Conservation (phyloP, 2,329 filamentous ascomycete species). For the Paecilomyces sp. region DNA sequence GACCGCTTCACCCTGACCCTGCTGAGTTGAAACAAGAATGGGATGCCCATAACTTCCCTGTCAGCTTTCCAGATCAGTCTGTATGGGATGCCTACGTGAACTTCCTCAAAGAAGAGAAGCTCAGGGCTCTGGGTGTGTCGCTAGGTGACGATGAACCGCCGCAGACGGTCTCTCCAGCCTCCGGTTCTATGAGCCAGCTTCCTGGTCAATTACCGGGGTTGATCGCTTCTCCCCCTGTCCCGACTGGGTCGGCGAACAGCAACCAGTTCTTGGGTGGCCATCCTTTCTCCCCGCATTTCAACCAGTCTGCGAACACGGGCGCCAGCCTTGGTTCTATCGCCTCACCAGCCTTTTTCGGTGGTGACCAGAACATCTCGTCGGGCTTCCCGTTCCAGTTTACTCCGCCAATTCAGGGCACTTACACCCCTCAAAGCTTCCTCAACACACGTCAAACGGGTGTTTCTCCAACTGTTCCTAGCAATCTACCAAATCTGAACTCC, state of each 20-base stretch:
- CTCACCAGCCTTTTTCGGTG: conserved; percentile 62
- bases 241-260: conserved; percentile 70
- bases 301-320: conserved; percentile 55
- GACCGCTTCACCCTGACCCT: conserved; percentile 36
- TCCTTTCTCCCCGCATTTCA: conserved; percentile 56
- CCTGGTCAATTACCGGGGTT: conserved; percentile 69
- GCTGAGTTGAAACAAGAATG: conserved; percentile 29
- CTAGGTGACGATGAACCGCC: conserved; percentile 66
- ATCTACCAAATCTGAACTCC: conserved; percentile 33
- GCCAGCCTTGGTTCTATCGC: conserved; percentile 58
- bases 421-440: conserved; percentile 38
- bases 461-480: conserved; percentile 55
- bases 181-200: conserved; percentile 56
- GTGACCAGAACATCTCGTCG: conserved; percentile 52
- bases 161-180: conserved; percentile 60
- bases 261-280: conserved; percentile 55
- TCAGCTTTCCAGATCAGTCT: conserved; percentile 39
- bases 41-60: conserved; percentile 21
- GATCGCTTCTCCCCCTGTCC: conserved; percentile 76
- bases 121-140: conserved; percentile 83
- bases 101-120: conserved; percentile 80
- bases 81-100: conserved; percentile 75
- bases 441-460: conserved; percentile 29
- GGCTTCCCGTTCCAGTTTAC: conserved; percentile 62
- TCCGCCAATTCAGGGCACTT: conserved; percentile 40